These are phyloP conservation scores for Glomus cerebriforme DNA, from an alignment of 192 early-diverging fungal species.

Conservation along the genomic window DNA sequence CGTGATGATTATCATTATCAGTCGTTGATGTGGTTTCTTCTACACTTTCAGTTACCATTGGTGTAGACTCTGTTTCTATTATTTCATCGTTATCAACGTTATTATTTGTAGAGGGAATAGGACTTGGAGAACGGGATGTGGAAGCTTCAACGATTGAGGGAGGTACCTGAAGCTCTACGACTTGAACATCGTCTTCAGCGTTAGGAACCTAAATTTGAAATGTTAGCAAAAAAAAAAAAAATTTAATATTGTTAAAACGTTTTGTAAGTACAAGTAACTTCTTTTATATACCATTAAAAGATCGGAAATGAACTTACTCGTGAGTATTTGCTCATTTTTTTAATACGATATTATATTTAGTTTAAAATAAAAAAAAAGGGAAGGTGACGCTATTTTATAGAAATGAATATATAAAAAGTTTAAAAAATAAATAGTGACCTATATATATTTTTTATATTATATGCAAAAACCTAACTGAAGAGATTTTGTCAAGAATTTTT, in stretches of 20 bases:
- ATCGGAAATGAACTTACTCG: background rate
- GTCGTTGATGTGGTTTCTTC: background rate
- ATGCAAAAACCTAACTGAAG: too few relatives aligned
- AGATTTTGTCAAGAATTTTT: background rate
- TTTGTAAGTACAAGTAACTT: background rate
- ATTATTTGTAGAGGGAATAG: background rate
- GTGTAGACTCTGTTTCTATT: conserved; percentile 20
- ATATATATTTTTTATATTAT: too few relatives aligned
- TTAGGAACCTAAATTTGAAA: conserved; percentile 17
- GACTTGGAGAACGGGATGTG: conserved; percentile 5
- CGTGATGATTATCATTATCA: background rate
- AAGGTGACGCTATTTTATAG: background rate
- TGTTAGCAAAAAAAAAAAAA: background rate
- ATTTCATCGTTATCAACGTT: conserved; percentile 1
- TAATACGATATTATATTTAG: background rate
- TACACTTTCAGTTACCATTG: conserved; percentile 11
- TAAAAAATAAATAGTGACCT: background rate
- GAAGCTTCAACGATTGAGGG: background rate
- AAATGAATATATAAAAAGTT: background rate
- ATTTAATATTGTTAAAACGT: background rate
- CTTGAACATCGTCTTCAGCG: conserved; percentile 18
- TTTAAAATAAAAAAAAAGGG: background rate
- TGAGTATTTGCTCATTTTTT: conserved; percentile 27
- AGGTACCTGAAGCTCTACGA: conserved; percentile 24
- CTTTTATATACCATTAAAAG: background rate